These are phyloP conservation scores for Rutidosis leptorrhynchoides DNA, from an alignment of 129 eudicot species.

Conservation along the genomic window DNA sequence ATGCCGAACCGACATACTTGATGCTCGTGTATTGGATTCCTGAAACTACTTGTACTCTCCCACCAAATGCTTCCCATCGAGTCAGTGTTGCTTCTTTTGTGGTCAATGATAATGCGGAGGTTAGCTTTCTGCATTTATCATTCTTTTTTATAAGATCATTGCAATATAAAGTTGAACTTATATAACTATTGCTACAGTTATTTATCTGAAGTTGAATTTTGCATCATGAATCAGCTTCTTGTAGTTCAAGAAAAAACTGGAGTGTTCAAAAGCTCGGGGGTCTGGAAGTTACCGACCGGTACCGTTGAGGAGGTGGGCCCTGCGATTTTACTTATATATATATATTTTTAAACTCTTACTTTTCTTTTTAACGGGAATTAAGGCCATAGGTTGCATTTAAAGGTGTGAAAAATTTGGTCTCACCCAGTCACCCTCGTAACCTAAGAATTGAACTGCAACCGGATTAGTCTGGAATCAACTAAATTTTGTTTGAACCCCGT, in stretches of 20 bases:
- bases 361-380: neutral
- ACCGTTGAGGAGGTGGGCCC: slow-evolving; percentile 46
- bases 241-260: slow-evolving; percentile 61
- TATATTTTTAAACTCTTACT: neutral
- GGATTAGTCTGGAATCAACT: neutral
- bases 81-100: slow-evolving; percentile 56
- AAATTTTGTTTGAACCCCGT: neutral
- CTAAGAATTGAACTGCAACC: slow-evolving; percentile 2
- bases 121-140: slow-evolving; percentile 9
- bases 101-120: slow-evolving; percentile 42
- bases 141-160: neutral
- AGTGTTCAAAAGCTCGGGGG: slow-evolving; percentile 40
- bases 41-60: slow-evolving; percentile 38
- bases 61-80: slow-evolving; percentile 62
- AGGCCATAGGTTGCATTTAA: neutral
- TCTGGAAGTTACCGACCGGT: slow-evolving; percentile 67
- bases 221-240: slow-evolving; percentile 36
- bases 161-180: neutral
- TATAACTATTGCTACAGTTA: neutral
- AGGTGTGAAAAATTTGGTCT: neutral
- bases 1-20: slow-evolving; percentile 55
- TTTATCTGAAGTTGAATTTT: slow-evolving; percentile 11
- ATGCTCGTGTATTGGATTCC: slow-evolving; percentile 71
- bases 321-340: neutral
- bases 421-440: neutral